These are phyloP conservation scores for Sporothrix mexicana DNA, from an alignment of 2,329 filamentous ascomycete species.

Conservation along the genomic window DNA sequence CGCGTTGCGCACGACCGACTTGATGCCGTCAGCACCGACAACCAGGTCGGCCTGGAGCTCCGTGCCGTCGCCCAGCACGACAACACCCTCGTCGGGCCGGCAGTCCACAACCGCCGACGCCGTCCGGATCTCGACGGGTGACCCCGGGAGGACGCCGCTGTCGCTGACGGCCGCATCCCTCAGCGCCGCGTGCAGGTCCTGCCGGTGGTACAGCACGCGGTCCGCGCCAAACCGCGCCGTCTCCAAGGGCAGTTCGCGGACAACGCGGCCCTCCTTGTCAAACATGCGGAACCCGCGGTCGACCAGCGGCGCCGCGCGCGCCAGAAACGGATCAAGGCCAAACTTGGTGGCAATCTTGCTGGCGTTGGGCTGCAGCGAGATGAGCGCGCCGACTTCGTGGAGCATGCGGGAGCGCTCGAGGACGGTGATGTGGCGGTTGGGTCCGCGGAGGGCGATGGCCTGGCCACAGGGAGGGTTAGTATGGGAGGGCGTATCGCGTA, in stretches of 20 bases:
- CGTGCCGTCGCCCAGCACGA: not conserved
- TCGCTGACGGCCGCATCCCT: not conserved
- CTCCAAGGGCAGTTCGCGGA: not conserved
- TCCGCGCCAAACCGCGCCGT: not conserved
- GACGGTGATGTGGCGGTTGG: not conserved
- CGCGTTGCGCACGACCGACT: not conserved
- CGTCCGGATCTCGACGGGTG: not conserved
- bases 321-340: not conserved
- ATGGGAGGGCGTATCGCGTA: no score
- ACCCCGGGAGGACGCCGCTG: not conserved
- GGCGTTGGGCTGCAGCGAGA: not conserved
- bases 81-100: not conserved
- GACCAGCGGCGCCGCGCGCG: not conserved
- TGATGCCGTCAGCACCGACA: not conserved
- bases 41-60: not conserved
- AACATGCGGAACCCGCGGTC: constrained; percentile 4
- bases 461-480: not conserved
- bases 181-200: not conserved
- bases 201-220: constrained; percentile 11
- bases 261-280: not conserved
- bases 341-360: not conserved
- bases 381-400: not conserved
- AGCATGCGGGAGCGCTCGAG: constrained; percentile 1
- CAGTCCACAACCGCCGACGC: not conserved
- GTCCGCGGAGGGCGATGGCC: not conserved